These are phyloP conservation scores for Aotearoamyces nothofagi DNA, from an alignment of 2,329 filamentous ascomycete species.

Conservation along the genomic window DNA sequence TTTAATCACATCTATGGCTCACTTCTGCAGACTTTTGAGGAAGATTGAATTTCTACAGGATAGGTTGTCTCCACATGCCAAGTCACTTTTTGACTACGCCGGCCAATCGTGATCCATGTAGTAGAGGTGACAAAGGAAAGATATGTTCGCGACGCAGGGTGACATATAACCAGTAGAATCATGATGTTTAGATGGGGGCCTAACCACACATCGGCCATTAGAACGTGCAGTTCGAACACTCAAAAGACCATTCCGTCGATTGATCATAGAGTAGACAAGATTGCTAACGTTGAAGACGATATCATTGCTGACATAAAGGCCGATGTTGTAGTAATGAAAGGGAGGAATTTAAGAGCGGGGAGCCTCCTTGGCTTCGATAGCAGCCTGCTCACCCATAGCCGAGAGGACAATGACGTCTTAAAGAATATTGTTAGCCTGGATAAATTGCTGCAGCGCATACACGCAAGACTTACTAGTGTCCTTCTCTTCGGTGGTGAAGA, in stretches of 20 bases:
- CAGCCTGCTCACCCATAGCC: constrained; percentile 89
- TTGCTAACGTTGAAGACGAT: constrained; percentile 14
- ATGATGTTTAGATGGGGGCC: constrained; percentile 27
- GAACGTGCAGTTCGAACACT: constrained; percentile 20
- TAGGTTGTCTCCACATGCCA: constrained; percentile 15
- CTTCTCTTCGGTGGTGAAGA: constrained; percentile 74
- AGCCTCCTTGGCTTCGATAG: constrained; percentile 90
- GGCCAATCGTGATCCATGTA: constrained; percentile 18
- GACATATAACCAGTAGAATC: constrained; percentile 25
- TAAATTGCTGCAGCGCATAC: too few relatives aligned
- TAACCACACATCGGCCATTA: constrained; percentile 26
- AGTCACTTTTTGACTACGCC: constrained; percentile 20
- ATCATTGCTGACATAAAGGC: constrained; percentile 16
- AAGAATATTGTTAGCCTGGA: too few relatives aligned
- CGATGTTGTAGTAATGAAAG: constrained; percentile 11
- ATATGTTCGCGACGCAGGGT: constrained; percentile 13
- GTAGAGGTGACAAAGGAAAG: constrained; percentile 15
- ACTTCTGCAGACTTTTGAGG: too few relatives aligned
- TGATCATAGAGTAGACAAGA: constrained; percentile 9
- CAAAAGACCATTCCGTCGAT: constrained; percentile 13
- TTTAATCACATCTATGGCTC: too few relatives aligned
- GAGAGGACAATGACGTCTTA: constrained; percentile 82
- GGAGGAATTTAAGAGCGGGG: constrained; percentile 26
- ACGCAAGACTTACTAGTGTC: constrained; percentile 76
- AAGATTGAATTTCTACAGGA: constrained; percentile 17